These are phyloP conservation scores for Lactarius hatsudake DNA, from an alignment of 768 basidiomycete species.

Conservation along the genomic window DNA sequence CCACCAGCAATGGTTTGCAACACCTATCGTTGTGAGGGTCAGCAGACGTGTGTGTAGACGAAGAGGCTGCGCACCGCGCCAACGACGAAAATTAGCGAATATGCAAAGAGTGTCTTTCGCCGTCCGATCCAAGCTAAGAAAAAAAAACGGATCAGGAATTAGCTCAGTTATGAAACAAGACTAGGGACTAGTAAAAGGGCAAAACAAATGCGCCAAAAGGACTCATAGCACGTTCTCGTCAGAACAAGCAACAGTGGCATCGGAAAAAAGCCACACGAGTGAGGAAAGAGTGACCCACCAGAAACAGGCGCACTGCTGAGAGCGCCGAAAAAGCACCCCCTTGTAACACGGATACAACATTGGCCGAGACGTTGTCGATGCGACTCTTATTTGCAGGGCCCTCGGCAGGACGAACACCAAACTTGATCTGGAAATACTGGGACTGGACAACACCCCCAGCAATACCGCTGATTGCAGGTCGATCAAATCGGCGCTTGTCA, in stretches of 20 bases:
- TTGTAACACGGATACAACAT: conserved; percentile 85
- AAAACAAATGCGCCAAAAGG: background rate
- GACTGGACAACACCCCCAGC: conserved; percentile 69
- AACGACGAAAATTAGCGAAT: conserved; percentile 59
- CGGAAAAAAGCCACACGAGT: background rate
- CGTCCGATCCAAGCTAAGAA: conserved; percentile 63
- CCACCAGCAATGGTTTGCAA: conserved; percentile 66
- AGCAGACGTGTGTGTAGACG: background rate
- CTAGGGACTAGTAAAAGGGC: background rate
- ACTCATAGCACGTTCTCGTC: background rate
- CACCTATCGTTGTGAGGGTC: conserved; percentile 41
- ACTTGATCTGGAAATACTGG: conserved; percentile 57
- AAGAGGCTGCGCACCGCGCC: conserved; percentile 59
- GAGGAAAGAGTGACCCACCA: conserved; percentile 39
- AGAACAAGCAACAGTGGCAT: background rate
- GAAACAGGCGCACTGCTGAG: conserved; percentile 69
- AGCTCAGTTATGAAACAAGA: background rate
- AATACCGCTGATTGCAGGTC: conserved; percentile 45
- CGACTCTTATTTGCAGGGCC: conserved; percentile 41
- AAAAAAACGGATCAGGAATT: background rate
- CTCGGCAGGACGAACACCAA: conserved; percentile 51
- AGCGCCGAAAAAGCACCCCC: conserved; percentile 88
- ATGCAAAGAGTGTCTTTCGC: conserved; percentile 57
- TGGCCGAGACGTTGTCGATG: conserved; percentile 62
- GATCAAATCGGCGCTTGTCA: conserved; percentile 25